Conservation (phyloP, 257 asterid genomes). For the Gardenia jasminoides region DNA sequence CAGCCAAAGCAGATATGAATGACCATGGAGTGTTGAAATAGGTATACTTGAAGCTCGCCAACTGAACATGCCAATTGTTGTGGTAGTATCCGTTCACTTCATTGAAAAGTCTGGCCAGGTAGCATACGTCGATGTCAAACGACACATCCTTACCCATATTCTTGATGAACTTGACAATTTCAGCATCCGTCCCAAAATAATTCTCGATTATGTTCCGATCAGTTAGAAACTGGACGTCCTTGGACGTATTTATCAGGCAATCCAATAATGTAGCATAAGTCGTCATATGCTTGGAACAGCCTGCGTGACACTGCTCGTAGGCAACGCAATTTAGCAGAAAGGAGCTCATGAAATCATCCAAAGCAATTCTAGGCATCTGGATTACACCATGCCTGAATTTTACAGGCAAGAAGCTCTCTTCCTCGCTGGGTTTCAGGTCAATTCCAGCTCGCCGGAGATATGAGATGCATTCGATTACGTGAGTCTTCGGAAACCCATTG, state of each 20-base stretch:
- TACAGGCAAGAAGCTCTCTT: constrained; percentile 53
- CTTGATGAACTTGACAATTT: constrained; percentile 63
- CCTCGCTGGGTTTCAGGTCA: constrained; percentile 32
- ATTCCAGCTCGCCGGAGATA: constrained; percentile 77
- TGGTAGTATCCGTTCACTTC: constrained; percentile 59
- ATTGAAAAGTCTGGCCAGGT: constrained; percentile 55
- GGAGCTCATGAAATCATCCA: constrained; percentile 76
- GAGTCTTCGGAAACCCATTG: constrained; percentile 24
- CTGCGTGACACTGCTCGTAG: constrained; percentile 73
- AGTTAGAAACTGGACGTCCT: constrained; percentile 56
- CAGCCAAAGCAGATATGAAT: constrained; percentile 79
- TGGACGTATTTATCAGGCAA: constrained; percentile 55
- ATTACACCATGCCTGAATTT: constrained; percentile 58
- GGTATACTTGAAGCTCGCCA: constrained; percentile 81
- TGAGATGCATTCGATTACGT: constrained; percentile 59
- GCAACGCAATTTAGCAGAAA: constrained; percentile 82
- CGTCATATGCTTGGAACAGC: constrained; percentile 69
- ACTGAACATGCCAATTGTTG: constrained; percentile 62
- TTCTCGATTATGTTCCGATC: constrained; percentile 68
- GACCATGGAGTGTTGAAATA: constrained; percentile 92
- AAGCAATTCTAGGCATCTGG: constrained; percentile 64
- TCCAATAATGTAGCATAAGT: constrained; percentile 71
- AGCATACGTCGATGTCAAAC: constrained; percentile 56
- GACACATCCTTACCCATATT: constrained; percentile 80
- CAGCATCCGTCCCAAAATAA: constrained; percentile 69